Evolutionary conservation across 169 alveolate species (phyloP), one percentile per base, ranked within the genome.

Genomic region (Plasmodium vivax): DNA sequence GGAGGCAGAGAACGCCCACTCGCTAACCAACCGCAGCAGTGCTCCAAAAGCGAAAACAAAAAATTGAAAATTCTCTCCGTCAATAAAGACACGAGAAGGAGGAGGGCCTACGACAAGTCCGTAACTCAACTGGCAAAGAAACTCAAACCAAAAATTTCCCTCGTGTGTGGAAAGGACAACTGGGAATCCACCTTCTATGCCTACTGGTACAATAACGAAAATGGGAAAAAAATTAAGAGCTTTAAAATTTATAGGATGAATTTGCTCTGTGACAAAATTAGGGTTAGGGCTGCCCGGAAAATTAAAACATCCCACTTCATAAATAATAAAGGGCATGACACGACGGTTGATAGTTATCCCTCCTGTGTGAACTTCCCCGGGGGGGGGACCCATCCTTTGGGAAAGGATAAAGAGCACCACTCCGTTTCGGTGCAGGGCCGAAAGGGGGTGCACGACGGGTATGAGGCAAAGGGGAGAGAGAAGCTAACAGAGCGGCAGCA

Each of bases 111-210:
- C 45, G 83, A 82, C 71, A 96, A 94, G 75, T 96, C 98, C 1
- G 84, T 96, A 1, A 87, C 96, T 30, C 95, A 96, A 41, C 38
- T 96, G 27, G 94, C 97, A 0, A 41, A 34, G 34, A 74, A 71
- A 23, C 38, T 96, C 38, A 93, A 92, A 47, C 98, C 98, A 0
- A 72, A 32, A 54, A 96, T 96, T 30, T 90, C 97, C 9, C 95
- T 95, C 81, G 96, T 95, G 4, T 93, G 96, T 45, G 98, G 98
- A 3, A 94, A 93, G 72, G 97, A 96, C 54, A 95, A 94, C 84
- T 96, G 98, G 98, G 98, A 96, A 75, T 94, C 97, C 32, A 96
- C 98, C 1, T 83, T 96, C 56, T 96, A 96, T 75, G 90, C 97
- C 0, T 62, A 92, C 47, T 96, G 98, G 98, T 95, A 95, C 45